These are phyloP conservation scores for Hymenoscyphus albidus DNA, from an alignment of 2,329 filamentous ascomycete genomes.

Conservation along the genomic window DNA sequence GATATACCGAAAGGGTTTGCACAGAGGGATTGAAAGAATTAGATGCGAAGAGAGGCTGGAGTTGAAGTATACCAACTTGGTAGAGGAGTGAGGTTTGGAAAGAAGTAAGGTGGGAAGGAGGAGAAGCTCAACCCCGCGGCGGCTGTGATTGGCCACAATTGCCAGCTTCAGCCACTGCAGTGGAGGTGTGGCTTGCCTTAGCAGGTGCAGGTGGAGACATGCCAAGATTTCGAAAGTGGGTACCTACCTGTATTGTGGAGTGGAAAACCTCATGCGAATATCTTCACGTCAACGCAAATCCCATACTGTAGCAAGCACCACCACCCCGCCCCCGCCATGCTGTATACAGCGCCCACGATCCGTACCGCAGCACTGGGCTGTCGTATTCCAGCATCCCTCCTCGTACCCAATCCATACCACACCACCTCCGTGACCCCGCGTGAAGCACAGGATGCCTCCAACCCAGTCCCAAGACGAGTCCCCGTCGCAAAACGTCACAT, in stretches of 20 bases:
- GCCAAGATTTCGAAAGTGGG: neutral
- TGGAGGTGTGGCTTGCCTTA: neutral
- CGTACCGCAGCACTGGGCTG: constrained; percentile 33
- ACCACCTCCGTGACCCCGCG: constrained; percentile 20
- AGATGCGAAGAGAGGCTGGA: too few species aligned
- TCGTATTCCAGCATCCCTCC: constrained; percentile 30
- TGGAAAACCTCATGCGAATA: neutral
- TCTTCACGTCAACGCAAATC: constrained; percentile 2
- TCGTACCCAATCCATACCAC: constrained; percentile 28
- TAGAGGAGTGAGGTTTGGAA: too few species aligned
- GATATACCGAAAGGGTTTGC: too few species aligned
- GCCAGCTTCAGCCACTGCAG: too few species aligned
- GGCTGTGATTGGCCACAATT: too few species aligned
- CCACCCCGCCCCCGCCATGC: constrained; percentile 23
- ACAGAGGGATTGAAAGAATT: too few species aligned
- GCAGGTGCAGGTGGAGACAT: neutral
- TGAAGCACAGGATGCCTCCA: constrained; percentile 20
- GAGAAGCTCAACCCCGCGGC: too few species aligned
- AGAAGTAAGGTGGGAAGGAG: too few species aligned
- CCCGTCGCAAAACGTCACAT: constrained; percentile 31
- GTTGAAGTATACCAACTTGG: too few species aligned
- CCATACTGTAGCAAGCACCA: neutral
- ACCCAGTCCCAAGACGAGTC: constrained; percentile 23
- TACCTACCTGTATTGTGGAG: neutral
- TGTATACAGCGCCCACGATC: constrained; percentile 31